Evolutionary conservation across 1,284 basidiomycete species (phyloP).

Genomic region (Ustilago sp.): DNA sequence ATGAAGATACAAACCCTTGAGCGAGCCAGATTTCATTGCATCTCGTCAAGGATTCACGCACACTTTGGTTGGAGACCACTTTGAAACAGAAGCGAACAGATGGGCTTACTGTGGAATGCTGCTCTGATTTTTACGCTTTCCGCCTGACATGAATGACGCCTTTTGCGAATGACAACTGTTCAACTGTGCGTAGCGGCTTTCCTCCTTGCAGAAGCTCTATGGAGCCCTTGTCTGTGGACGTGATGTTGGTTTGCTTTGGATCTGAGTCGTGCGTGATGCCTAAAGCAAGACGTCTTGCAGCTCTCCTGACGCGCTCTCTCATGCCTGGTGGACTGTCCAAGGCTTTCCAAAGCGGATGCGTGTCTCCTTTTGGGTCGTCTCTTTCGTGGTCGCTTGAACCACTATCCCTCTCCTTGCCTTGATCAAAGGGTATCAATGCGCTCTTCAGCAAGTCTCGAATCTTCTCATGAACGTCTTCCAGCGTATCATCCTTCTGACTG

Average conservation of each 20-base stretch:
- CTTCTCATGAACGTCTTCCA: slow-evolving; percentile 28
- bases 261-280: slow-evolving; percentile 40
- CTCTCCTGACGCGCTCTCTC: slow-evolving; percentile 38
- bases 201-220: slow-evolving; percentile 22
- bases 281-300: slow-evolving; percentile 47
- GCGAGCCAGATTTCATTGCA: too few relatives aligned
- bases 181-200: slow-evolving; percentile 29
- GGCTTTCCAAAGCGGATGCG: slow-evolving; percentile 31
- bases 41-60: too few relatives aligned
- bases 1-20: slow-evolving; percentile 31
- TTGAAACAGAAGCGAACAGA: too few relatives aligned
- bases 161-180: slow-evolving; percentile 47
- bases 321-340: slow-evolving; percentile 43
- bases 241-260: slow-evolving; percentile 20
- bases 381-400: slow-evolving; percentile 4
- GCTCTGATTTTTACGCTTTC: background rate
- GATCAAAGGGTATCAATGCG: slow-evolving; percentile 9
- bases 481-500: background rate
- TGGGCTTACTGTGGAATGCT: too few relatives aligned
- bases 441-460: slow-evolving; percentile 1
- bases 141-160: slow-evolving; percentile 26
- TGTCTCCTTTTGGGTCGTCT: background rate
- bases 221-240: slow-evolving; percentile 12
- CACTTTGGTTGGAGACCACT: too few relatives aligned
- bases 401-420: background rate